Evolutionary conservation across 345 rosid species (phyloP).

Genomic region (Trapa bicornis): DNA sequence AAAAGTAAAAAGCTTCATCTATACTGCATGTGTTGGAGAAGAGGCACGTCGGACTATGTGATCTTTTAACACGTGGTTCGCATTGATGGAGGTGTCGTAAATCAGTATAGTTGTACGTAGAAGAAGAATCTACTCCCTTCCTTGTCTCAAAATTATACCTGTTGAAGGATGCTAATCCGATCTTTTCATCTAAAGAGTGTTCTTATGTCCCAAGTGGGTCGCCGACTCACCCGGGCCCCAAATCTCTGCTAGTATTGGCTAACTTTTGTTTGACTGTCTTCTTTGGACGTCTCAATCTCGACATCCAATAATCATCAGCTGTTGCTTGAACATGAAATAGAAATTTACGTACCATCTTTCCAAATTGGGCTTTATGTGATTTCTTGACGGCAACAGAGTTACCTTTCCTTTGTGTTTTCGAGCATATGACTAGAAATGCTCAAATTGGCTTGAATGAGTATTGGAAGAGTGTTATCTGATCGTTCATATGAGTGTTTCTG

Average conservation of each 20-base stretch:
- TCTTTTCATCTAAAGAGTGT: too few relatives aligned
- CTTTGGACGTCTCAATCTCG: not conserved
- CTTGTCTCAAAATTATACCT: too few relatives aligned
- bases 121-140: too few relatives aligned
- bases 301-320: not conserved
- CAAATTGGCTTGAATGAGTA: not conserved
- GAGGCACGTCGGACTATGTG: too few relatives aligned
- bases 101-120: too few relatives aligned
- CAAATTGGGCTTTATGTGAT: not conserved
- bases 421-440: not conserved
- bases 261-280: not conserved
- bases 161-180: too few relatives aligned
- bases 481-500: not conserved
- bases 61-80: too few relatives aligned
- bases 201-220: not conserved
- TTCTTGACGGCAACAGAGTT: not conserved
- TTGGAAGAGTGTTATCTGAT: not conserved
- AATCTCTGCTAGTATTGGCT: not conserved
- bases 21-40: too few relatives aligned
- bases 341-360: not conserved
- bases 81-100: too few relatives aligned
- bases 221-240: not conserved
- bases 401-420: not conserved
- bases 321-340: not conserved
- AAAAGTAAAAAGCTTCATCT: too few relatives aligned